Percentiles rank a stretch among this genome's conserved stretches.
phyloP scores from a whole-genome alignment of 2,329 filamentous ascomycete species.

The Cylindrodendrum hubeiense region DNA sequence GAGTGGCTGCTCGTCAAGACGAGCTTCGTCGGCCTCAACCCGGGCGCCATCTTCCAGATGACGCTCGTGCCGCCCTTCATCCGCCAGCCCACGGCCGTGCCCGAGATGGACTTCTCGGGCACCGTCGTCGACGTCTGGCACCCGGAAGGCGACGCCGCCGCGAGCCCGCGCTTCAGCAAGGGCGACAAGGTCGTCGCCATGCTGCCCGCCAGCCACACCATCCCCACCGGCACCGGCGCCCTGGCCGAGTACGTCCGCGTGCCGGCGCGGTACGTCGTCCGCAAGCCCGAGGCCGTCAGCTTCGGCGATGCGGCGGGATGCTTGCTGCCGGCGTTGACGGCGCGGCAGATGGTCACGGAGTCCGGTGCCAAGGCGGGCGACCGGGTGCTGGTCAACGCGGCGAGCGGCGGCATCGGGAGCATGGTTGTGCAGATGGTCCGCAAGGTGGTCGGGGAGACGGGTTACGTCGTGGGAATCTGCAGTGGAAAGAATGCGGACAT shows the following conservation, averaged over 20 bases:
- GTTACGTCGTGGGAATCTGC: conserved; percentile 61
- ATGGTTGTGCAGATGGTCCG: conserved; percentile 59
- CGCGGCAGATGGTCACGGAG: conserved; percentile 52
- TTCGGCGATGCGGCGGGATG: conserved; percentile 53
- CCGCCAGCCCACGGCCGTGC: conserved; percentile 51
- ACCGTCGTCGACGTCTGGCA: conserved; percentile 52
- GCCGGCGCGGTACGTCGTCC: conserved; percentile 48
- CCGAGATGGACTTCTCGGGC: conserved; percentile 60
- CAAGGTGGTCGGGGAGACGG: conserved; percentile 53
- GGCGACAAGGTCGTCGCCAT: conserved; percentile 55
- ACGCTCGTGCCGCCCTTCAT: conserved; percentile 54
- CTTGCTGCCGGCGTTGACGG: conserved; percentile 54
- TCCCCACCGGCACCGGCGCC: conserved; percentile 53
- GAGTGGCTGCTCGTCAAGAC: conserved; percentile 56
- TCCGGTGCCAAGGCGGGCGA: conserved; percentile 54
- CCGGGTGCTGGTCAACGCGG: conserved; percentile 62
- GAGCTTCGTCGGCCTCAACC: conserved; percentile 60
- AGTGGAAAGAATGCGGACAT: conserved; percentile 59
- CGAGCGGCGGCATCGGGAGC: conserved; percentile 63
- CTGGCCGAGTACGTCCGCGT: conserved; percentile 55
- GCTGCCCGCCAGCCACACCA: conserved; percentile 49
- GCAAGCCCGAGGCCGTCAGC: conserved; percentile 46
- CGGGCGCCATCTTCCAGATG: conserved; percentile 57
- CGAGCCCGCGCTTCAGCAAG: conserved; percentile 39
- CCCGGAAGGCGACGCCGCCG: conserved; percentile 30